A percentile compares a stretch with the other conserved stretches of the same genome.
Evolutionary conservation across 2,329 filamentous ascomycete genomes (phyloP).

Genomic region (Trichoderma pleuroti): DNA sequence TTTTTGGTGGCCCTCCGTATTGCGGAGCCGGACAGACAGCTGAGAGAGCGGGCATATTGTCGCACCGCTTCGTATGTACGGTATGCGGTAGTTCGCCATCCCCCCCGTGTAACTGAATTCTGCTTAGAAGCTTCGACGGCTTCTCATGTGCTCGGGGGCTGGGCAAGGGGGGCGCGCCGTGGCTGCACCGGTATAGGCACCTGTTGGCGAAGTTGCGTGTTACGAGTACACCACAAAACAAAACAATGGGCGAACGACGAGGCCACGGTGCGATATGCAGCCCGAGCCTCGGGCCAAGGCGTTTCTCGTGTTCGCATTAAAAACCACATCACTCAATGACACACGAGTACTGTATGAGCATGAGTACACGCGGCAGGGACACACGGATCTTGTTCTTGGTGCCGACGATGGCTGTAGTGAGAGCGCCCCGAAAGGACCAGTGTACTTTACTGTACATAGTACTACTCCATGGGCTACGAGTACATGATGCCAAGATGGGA

Average conservation of each 20-base stretch:
- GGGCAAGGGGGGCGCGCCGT: background rate
- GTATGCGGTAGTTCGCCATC: background rate
- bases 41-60: background rate
- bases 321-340: background rate
- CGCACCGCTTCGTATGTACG: background rate
- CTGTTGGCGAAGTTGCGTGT: conserved; percentile 2
- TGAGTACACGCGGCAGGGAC: background rate
- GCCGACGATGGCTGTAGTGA: background rate
- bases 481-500: background rate
- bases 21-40: background rate
- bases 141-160: background rate
- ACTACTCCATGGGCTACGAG: background rate
- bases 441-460: too few relatives aligned
- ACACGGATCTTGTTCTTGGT: background rate
- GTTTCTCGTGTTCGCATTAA: background rate
- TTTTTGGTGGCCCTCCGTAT: background rate
- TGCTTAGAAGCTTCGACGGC: background rate
- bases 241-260: background rate
- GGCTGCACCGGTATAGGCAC: background rate
- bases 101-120: background rate
- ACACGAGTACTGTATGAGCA: background rate
- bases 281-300: background rate
- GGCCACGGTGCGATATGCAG: background rate
- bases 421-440: background rate
- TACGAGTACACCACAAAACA: background rate